Conservation (phyloP, 2,329 filamentous ascomycete species). For the Alternaria alternata region DNA sequence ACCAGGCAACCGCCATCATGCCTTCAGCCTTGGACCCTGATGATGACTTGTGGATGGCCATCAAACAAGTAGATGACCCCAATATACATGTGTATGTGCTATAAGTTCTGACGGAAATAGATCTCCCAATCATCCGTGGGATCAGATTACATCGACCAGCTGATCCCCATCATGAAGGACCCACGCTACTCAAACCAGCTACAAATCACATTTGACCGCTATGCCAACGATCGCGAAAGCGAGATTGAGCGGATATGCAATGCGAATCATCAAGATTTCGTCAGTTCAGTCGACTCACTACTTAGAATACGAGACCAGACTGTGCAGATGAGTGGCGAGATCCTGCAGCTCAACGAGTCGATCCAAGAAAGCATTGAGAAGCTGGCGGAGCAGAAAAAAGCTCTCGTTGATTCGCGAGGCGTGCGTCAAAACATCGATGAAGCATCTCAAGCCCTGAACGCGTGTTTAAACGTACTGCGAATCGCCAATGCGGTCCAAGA, state of each 20-base stretch:
- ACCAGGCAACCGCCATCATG: constrained; percentile 33
- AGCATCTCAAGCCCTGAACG: constrained; percentile 84
- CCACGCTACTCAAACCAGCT: constrained; percentile 79
- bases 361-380: constrained; percentile 96
- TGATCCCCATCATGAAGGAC: constrained; percentile 94
- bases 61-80: constrained; percentile 56
- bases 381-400: constrained; percentile 92
- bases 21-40: constrained; percentile 53
- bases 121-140: constrained; percentile 93
- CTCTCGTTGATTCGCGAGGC: constrained; percentile 87
- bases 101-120: constrained; percentile 57
- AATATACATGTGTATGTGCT: not conserved
- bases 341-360: constrained; percentile 89
- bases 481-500: constrained; percentile 96
- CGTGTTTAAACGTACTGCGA: constrained; percentile 89
- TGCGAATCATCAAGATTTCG: constrained; percentile 96
- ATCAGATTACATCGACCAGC: constrained; percentile 91
- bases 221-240: constrained; percentile 83
- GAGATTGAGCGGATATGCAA: constrained; percentile 96
- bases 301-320: constrained; percentile 91
- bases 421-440: constrained; percentile 97
- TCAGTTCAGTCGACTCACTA: constrained; percentile 92
- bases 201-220: constrained; percentile 78
- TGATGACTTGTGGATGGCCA: constrained; percentile 58
- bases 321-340: constrained; percentile 86